Conservation (phyloP, 2,329 filamentous ascomycete genomes). For the Fusarium mangiferae region DNA sequence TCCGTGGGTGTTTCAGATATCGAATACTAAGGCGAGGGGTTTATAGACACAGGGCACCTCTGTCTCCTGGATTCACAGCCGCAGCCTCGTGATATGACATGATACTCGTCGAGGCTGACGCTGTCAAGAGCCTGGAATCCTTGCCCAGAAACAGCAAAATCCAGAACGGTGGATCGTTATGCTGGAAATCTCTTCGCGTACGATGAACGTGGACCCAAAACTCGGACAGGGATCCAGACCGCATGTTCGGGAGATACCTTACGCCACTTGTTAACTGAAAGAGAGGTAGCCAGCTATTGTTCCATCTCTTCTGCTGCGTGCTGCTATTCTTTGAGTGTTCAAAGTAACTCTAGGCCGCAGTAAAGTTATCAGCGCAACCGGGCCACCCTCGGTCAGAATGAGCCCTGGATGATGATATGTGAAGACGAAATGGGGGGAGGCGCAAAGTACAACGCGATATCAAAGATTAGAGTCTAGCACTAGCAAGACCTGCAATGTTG, state of each 20-base stretch:
- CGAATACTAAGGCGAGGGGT: constrained; percentile 26
- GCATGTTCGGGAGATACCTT: constrained; percentile 36
- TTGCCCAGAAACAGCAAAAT: constrained; percentile 36
- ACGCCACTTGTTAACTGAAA: constrained; percentile 22
- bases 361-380: constrained; percentile 19
- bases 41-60: constrained; percentile 10
- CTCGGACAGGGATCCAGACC: constrained; percentile 42
- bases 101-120: constrained; percentile 23
- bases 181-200: constrained; percentile 38
- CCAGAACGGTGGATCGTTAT: constrained; percentile 40
- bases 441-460: constrained; percentile 25
- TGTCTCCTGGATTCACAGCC: constrained; percentile 20
- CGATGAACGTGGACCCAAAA: constrained; percentile 27
- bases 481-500: constrained; percentile 2
- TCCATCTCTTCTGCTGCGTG: constrained; percentile 13
- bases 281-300: background rate
- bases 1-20: constrained; percentile 28
- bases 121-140: constrained; percentile 12
- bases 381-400: constrained; percentile 17
- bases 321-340: constrained; percentile 17
- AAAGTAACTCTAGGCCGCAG: constrained; percentile 11
- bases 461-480: constrained; percentile 20
- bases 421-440: constrained; percentile 17
- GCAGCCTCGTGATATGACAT: constrained; percentile 38
- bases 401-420: constrained; percentile 30